phyloP scores from a whole-genome alignment of 1,284 basidiomycete genomes.

The Leccinum insolens region DNA sequence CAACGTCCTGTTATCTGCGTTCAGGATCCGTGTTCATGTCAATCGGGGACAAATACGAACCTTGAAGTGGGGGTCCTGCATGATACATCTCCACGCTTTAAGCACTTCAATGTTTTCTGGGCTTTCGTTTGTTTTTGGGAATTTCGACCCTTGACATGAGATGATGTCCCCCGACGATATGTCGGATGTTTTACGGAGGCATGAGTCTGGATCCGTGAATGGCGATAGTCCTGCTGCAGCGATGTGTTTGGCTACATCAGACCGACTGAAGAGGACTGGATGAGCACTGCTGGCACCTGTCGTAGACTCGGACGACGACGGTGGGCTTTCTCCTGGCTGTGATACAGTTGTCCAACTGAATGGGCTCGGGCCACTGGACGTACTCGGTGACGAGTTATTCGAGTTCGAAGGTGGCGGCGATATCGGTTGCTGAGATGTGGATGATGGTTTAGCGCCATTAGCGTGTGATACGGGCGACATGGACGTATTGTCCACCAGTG shows the following conservation, averaged over 20 bases:
- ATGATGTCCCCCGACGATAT: conserved; percentile 47
- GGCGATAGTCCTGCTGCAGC: conserved; percentile 50
- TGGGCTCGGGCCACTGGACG: conserved; percentile 41
- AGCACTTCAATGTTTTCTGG: conserved; percentile 76
- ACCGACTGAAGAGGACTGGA: conserved; percentile 54
- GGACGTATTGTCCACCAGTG: conserved; percentile 45
- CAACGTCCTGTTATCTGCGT: conserved; percentile 54
- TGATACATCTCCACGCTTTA: conserved; percentile 75
- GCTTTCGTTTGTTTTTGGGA: conserved; percentile 69
- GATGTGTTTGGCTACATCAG: conserved; percentile 54
- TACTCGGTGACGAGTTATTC: conserved; percentile 30
- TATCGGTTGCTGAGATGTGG: conserved; percentile 19
- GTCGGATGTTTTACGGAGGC: conserved; percentile 30
- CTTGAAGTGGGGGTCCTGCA: conserved; percentile 72
- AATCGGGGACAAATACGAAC: conserved; percentile 37
- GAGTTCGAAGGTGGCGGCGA: conserved; percentile 31
- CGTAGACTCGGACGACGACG: conserved; percentile 29
- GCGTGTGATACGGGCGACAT: conserved; percentile 52
- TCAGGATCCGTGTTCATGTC: background rate
- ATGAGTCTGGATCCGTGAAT: conserved; percentile 40
- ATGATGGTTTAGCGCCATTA: conserved; percentile 24
- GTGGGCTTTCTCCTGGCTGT: conserved; percentile 31
- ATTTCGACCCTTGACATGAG: conserved; percentile 60
- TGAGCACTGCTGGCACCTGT: conserved; percentile 32
- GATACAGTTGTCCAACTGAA: conserved; percentile 38